A percentile compares a stretch with the other conserved stretches of the same genome.
Conservation (phyloP, 257 asterid genomes). For the Jaltomata sinuosa region DNA sequence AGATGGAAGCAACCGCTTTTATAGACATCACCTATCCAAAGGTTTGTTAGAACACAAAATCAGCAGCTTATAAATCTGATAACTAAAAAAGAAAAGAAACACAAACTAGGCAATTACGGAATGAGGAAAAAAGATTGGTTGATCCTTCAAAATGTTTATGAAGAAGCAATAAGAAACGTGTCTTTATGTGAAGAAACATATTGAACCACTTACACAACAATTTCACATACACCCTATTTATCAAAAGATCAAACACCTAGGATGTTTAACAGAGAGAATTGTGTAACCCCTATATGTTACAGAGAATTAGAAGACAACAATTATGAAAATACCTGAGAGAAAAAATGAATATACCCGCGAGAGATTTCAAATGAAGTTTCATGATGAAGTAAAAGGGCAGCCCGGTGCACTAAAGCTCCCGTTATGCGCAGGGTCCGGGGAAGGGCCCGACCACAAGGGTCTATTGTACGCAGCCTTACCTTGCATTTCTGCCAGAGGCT, state of each 20-base stretch:
- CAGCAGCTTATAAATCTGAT: not conserved
- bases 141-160: not conserved
- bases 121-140: not conserved
- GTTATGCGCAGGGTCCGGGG: no score
- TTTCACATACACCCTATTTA: not conserved
- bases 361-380: not conserved
- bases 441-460: no score
- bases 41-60: not conserved
- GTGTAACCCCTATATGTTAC: not conserved
- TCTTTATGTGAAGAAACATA: not conserved
- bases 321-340: not conserved
- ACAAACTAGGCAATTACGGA: not conserved
- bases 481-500: no score
- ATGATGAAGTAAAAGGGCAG: not conserved
- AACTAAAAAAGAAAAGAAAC: not conserved
- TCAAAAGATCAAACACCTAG: not conserved
- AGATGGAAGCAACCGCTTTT: conserved; percentile 56
- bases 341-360: not conserved
- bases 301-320: not conserved
- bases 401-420: no score
- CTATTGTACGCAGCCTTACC: no score
- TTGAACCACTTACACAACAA: not conserved
- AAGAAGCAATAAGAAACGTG: not conserved
- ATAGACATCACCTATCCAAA: conserved; percentile 46
- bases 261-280: not conserved